phyloP scores from a whole-genome alignment of 768 basidiomycete genomes.

The Sporobolomyces phaffii region DNA sequence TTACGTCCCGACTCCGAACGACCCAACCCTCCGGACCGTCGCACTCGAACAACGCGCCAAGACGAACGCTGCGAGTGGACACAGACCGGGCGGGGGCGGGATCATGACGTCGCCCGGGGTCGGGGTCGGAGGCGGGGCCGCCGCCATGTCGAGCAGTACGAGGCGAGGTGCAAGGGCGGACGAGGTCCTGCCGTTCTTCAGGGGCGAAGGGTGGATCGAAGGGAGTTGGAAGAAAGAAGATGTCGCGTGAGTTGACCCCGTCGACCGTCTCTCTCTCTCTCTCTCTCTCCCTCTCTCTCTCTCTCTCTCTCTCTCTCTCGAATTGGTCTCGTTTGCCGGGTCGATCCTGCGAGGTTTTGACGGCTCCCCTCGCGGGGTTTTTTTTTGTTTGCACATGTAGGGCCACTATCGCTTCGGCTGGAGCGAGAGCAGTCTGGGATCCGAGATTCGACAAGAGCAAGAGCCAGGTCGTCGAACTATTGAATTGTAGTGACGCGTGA shows the following conservation, averaged over 20 bases:
- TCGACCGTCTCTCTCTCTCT: too few species aligned
- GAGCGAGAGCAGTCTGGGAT: slow-evolving; percentile 21
- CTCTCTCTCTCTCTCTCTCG: too few species aligned
- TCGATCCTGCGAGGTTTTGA: too few species aligned
- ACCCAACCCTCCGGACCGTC: background rate
- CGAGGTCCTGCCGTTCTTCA: slow-evolving; percentile 27
- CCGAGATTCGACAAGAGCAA: slow-evolving; percentile 10
- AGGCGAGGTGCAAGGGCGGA: slow-evolving; percentile 18
- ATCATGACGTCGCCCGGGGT: slow-evolving; percentile 1
- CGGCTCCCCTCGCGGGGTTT: too few species aligned
- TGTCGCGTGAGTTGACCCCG: slow-evolving; percentile 14
- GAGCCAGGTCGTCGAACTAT: background rate
- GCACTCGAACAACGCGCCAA: background rate
- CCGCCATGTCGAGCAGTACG: background rate
- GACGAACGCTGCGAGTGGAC: background rate
- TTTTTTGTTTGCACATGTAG: background rate
- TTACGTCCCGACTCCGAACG: background rate
- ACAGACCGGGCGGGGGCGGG: too few species aligned
- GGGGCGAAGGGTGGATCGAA: slow-evolving; percentile 34
- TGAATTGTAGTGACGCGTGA: slow-evolving; percentile 12
- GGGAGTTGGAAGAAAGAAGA: slow-evolving; percentile 29
- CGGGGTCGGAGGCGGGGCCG: background rate
- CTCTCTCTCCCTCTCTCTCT: too few species aligned
- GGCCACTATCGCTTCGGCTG: slow-evolving; percentile 17
- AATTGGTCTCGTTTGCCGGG: too few species aligned